Base-by-base conservation (phyloP, 2,329 filamentous ascomycete species). In the Lachnellula hyalina region DNA sequence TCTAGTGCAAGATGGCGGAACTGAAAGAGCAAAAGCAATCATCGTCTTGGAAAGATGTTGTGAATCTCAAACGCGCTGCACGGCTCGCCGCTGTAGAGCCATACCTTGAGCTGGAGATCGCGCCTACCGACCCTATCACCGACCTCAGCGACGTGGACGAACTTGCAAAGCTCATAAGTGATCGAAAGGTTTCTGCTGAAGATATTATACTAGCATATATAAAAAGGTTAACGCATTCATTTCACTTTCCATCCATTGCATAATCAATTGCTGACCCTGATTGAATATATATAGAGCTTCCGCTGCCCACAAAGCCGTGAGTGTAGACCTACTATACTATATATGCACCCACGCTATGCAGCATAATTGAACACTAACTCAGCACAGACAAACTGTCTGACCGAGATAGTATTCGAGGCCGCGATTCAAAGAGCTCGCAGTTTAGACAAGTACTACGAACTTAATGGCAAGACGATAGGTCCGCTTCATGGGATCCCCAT, bases 401-500 rank as follows among this genome's bases (percentile, higher is more conserved):
- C 73, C 2, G 74, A 77, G 59, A 72, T 74, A 14, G 67, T 74
- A 60, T 75, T 75, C 55, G 67, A 71, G 4, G 67, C 71, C 40
- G 74, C 74, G 0, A 58, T 76, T 0, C 65, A 62, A 7, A 60
- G 68, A 19, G 75, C 74, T 4, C 63, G 61, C 59, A 52, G 65
- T 64, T 56, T 75, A 58, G 75, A 77, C 55, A 62, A 63, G 8
- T 72, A 70, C 34, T 65, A 72, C 32, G 63, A 63, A 38, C 63
- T 51, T 15, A 65, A 73, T 0, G 72, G 72, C 4, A 72, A 73
- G 60, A 61, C 74, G 14, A 72, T 79, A 61, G 78, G 79, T 3
- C 72, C 76, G 19, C 60, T 79, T 11, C 80, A 81, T 65, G 81
- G 79, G 0, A 66, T 83, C 2, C 80, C 80, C 0, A 72, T 84